Conservation (phyloP, 257 asterid species). For the Solanum lycopersicoides region DNA sequence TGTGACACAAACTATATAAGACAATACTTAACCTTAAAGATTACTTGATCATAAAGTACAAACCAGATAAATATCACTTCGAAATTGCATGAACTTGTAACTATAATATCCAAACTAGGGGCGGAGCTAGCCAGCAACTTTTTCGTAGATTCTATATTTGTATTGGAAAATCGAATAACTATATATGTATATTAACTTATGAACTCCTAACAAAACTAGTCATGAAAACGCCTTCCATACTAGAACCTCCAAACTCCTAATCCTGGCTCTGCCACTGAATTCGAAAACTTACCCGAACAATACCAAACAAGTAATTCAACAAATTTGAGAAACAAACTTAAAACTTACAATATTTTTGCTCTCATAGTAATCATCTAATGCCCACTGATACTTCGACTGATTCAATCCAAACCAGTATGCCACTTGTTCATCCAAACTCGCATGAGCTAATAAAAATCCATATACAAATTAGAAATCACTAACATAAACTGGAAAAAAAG, state of each 20-base stretch:
- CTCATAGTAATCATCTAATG: constrained; percentile 76
- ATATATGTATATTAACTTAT: no score
- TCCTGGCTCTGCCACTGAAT: background rate
- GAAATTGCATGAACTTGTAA: background rate
- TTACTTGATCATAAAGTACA: background rate
- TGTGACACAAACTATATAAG: background rate
- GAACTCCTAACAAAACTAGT: background rate
- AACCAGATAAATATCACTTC: background rate
- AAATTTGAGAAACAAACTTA: background rate
- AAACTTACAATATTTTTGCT: constrained; percentile 42
- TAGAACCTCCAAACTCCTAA: background rate
- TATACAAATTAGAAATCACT: no score
- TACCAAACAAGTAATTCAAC: background rate
- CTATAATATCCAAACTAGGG: background rate
- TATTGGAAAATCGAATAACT: background rate
- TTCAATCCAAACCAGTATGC: constrained; percentile 95
- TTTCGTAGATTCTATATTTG: no score
- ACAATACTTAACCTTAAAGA: background rate
- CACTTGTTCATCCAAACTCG: constrained; percentile 79
- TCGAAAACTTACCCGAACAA: background rate
- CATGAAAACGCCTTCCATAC: background rate
- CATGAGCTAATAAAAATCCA: constrained; percentile 45
- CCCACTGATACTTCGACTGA: constrained; percentile 97
- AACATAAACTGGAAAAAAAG: background rate
- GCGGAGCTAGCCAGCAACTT: background rate